Percentiles rank a stretch among this genome's conserved stretches.
Conservation (phyloP, 768 basidiomycete genomes). For the Infundibulicybe gibba region DNA sequence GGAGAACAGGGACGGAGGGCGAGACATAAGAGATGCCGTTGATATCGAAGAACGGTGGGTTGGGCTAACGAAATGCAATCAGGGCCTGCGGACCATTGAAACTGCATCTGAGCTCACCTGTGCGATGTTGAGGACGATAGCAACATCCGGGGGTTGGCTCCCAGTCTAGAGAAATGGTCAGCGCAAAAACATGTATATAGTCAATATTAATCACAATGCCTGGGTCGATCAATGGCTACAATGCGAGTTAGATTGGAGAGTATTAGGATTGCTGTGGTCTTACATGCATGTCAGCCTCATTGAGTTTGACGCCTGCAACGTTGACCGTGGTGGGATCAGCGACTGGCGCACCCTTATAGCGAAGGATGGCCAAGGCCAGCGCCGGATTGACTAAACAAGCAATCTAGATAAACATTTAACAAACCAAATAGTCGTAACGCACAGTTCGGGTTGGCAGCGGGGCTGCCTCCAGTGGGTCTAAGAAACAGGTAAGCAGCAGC, state of each 20-base stretch:
- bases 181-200: background rate
- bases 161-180: slow-evolving; percentile 10
- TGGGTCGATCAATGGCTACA: background rate
- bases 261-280: slow-evolving; percentile 22
- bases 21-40: slow-evolving; percentile 26
- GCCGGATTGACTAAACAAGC: slow-evolving; percentile 11
- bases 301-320: slow-evolving; percentile 9
- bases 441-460: slow-evolving; percentile 17
- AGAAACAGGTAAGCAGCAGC: no score
- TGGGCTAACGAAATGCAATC: background rate
- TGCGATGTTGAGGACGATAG: background rate
- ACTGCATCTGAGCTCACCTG: slow-evolving; percentile 28
- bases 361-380: slow-evolving; percentile 25
- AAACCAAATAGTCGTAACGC: background rate
- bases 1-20: slow-evolving; percentile 48
- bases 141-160: slow-evolving; percentile 8
- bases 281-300: slow-evolving; percentile 19
- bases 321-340: slow-evolving; percentile 20
- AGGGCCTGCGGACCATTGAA: slow-evolving; percentile 17
- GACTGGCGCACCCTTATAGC: slow-evolving; percentile 23
- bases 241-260: slow-evolving; percentile 26
- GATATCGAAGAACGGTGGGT: slow-evolving; percentile 15
- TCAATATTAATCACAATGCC: background rate
- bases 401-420: background rate
- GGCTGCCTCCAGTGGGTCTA: slow-evolving; percentile 5